A percentile compares a stretch with the other conserved stretches of the same genome.
Conservation (phyloP, 2,329 filamentous ascomycete genomes). For the Ceratocystis lukuohia region DNA sequence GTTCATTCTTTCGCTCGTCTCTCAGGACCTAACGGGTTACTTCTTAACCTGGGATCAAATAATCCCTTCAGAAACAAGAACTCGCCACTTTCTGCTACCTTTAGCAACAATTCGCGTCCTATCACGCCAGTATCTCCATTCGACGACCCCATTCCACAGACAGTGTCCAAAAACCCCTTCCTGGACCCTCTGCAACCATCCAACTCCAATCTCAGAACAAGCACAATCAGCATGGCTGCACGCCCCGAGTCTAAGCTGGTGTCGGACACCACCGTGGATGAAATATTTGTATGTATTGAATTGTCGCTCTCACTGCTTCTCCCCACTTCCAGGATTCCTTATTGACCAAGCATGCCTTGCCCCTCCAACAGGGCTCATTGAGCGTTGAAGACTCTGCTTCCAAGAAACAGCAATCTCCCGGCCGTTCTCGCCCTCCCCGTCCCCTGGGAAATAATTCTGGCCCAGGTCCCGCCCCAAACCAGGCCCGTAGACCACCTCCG, state of each 20-base stretch:
- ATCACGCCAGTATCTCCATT: conserved; percentile 41
- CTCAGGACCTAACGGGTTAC: conserved; percentile 32
- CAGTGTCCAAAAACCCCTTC: conserved; percentile 63
- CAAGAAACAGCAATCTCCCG: conserved; percentile 38
- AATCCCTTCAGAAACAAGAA: conserved; percentile 66
- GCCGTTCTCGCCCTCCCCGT: conserved; percentile 16
- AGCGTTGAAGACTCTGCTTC: conserved; percentile 53
- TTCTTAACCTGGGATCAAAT: conserved; percentile 63
- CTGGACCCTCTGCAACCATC: conserved; percentile 37
- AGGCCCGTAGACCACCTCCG: conserved; percentile 31
- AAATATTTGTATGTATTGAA: conserved; percentile 57
- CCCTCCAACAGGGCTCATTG: conserved; percentile 16
- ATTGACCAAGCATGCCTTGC: not conserved
- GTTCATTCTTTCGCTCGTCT: conserved; percentile 34
- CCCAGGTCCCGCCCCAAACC: conserved; percentile 16
- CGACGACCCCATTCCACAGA: conserved; percentile 42
- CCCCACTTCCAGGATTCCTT: not conserved
- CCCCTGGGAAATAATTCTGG: conserved; percentile 16
- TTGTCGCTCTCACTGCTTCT: not conserved
- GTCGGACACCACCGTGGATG: conserved; percentile 40
- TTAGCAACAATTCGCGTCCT: conserved; percentile 25
- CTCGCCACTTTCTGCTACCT: conserved; percentile 35
- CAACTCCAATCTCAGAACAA: conserved; percentile 7
- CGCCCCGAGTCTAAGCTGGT: conserved; percentile 34
- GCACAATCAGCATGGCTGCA: conserved; percentile 32